A percentile compares a stretch with the other conserved stretches of the same genome.
Conservation (phyloP, 2,329 filamentous ascomycete species). For the Exophiala viscosa region DNA sequence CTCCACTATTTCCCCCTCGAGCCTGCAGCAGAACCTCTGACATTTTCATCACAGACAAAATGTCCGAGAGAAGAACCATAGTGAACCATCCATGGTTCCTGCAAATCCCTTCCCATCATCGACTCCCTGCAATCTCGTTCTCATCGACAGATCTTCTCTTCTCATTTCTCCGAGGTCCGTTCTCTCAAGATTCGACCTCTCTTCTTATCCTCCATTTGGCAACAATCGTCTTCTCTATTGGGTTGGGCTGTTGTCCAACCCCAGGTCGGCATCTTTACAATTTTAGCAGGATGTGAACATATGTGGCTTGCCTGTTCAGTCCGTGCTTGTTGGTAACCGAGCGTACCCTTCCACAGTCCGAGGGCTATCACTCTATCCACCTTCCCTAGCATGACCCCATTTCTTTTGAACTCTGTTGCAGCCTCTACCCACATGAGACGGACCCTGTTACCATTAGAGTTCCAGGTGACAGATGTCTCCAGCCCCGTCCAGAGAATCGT, state of each 20-base stretch:
- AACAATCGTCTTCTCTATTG: slow-evolving; percentile 5
- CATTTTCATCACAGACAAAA: slow-evolving; percentile 13
- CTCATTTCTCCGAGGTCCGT: slow-evolving; percentile 10
- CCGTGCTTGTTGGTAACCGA: slow-evolving; percentile 1
- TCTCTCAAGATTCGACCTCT: slow-evolving; percentile 12
- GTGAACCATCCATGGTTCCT: not conserved
- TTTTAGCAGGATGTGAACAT: slow-evolving; percentile 13
- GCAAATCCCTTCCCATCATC: slow-evolving; percentile 1
- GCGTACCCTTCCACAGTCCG: slow-evolving; percentile 8
- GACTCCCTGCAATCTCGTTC: slow-evolving; percentile 21
- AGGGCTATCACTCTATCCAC: slow-evolving; percentile 5
- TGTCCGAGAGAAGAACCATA: slow-evolving; percentile 1
- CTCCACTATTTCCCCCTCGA: slow-evolving; percentile 17
- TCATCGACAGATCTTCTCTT: slow-evolving; percentile 4
- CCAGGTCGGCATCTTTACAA: slow-evolving; percentile 9
- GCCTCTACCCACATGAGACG: slow-evolving; percentile 14
- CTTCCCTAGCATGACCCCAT: slow-evolving; percentile 10
- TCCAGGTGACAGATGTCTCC: slow-evolving; percentile 20
- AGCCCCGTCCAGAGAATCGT: slow-evolving; percentile 3
- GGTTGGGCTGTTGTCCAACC: slow-evolving; percentile 13
- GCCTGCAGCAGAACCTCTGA: slow-evolving; percentile 20
- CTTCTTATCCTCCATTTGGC: slow-evolving; percentile 5
- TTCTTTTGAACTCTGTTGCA: slow-evolving; percentile 19
- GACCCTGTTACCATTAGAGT: slow-evolving; percentile 22
- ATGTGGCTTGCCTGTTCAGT: slow-evolving; percentile 14